Evolutionary conservation across 352 stramenopile species (phyloP), one percentile per base, ranked within the genome.

Genomic region (Globisporangium splendens): DNA sequence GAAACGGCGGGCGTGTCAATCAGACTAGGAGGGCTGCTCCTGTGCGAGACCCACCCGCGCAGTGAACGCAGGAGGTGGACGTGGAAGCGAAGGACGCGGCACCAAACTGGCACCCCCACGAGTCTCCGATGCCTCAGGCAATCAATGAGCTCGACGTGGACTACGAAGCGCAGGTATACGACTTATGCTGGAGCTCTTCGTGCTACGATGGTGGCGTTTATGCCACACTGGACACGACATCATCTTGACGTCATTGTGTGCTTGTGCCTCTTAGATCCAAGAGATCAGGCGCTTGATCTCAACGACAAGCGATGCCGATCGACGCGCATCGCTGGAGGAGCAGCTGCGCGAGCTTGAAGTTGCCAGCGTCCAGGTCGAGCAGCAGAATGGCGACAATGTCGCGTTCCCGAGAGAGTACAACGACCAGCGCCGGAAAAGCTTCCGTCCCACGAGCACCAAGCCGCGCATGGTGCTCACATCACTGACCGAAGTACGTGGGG

Each of bases 251-350:
- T 24, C n/a, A 21, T 47, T 17, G 54, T 20, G 3, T 47, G 24
- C 10, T 12, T 54, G 14, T 53, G 17, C 54, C 20, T 50, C 22
- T 18, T 54, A 90, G 83, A 88, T 90, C 56, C 69, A 88, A 50
- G 81, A 93, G 76, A 89, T 91, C 50, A 81, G 75, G 51, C 79
- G 81, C 13, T 63, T 93, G 20, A 83, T 93, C 61, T 89, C 81
- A 31, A 77, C 81, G 10, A 85, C 83, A 14, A 86, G 72, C 8
- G 83, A 91, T 56, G 57, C 63, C 2, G 79, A 89, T 12, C 77
- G 81, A 43, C 69, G 76, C 20, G 63, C 66, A 15, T 63, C 69
- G 10, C 66, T 93, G 10, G 83, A 91, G 51, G 81, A 93, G 22
- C 81, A 91, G 31, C 66, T 91, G 11, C 66, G 73, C 1, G 77